Percentiles rank a stretch among this genome's conserved stretches.
phyloP scores from a whole-genome alignment of 306 rosid species.

The Sphenostylis stenocarpa region DNA sequence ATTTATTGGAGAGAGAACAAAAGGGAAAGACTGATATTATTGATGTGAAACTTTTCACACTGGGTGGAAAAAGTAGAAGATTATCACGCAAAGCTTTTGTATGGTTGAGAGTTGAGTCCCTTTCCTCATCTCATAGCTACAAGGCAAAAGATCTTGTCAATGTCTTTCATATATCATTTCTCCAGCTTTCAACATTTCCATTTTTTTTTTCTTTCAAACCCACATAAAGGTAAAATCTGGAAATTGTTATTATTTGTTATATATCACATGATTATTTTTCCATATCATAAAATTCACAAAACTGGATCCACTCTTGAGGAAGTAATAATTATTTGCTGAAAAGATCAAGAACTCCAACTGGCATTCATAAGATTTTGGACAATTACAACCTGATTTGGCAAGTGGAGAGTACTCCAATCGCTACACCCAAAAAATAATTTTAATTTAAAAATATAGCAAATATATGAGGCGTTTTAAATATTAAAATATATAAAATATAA shows the following conservation, averaged over 20 bases:
- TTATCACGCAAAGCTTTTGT: slow-evolving; percentile 28
- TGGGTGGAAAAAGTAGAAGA: slow-evolving; percentile 19
- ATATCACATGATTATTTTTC: not conserved
- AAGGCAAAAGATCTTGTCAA: slow-evolving; percentile 46
- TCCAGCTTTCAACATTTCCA: slow-evolving; percentile 43
- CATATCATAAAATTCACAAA: slow-evolving; percentile 4
- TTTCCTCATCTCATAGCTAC: slow-evolving; percentile 29
- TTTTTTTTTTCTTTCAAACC: slow-evolving; percentile 30
- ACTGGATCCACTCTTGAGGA: not conserved
- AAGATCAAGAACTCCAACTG: not conserved
- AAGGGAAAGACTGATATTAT: slow-evolving; percentile 29
- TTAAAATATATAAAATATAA: no score
- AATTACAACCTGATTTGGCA: not conserved
- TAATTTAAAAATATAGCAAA: no score
- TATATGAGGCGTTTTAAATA: no score
- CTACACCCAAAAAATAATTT: not conserved
- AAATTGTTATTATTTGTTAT: not conserved
- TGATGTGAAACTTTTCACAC: slow-evolving; percentile 71
- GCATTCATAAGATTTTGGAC: not conserved
- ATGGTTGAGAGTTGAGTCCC: not conserved
- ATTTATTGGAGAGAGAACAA: slow-evolving; percentile 26
- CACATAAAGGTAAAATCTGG: slow-evolving; percentile 10
- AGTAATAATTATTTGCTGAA: not conserved
- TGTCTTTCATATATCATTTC: slow-evolving; percentile 47
- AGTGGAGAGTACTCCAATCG: not conserved